A percentile compares a stretch with the other conserved stretches of the same genome.
These are phyloP conservation scores for Dioscorea alata DNA, from an alignment of 106 monocot species.

Conservation along the genomic window DNA sequence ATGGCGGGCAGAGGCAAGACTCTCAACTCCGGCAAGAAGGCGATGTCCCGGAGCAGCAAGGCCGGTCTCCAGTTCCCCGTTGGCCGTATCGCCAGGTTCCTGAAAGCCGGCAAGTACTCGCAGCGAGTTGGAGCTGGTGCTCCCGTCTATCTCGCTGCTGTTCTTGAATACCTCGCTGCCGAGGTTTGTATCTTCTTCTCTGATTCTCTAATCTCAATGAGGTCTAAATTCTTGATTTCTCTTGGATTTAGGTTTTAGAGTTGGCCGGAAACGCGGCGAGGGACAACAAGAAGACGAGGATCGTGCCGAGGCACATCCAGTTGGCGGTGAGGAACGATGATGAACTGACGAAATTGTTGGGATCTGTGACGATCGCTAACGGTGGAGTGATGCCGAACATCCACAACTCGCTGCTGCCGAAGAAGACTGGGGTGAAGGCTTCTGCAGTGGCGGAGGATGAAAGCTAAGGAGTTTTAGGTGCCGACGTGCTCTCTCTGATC, in stretches of 20 bases:
- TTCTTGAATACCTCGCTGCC: constrained; percentile 41
- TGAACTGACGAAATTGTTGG: constrained; percentile 62
- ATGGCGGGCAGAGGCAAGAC: constrained; percentile 33
- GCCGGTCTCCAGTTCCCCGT: constrained; percentile 35
- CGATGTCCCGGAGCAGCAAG: constrained; percentile 32
- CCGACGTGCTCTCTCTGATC: not conserved
- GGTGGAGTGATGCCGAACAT: constrained; percentile 73
- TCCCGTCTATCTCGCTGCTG: constrained; percentile 46
- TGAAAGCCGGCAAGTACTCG: constrained; percentile 34
- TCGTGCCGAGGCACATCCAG: constrained; percentile 65
- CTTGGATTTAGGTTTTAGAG: constrained; percentile 40
- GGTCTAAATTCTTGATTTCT: not conserved
- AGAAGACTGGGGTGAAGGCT: constrained; percentile 37
- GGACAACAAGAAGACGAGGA: constrained; percentile 69
- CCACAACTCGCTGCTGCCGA: constrained; percentile 58
- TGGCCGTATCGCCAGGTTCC: constrained; percentile 19
- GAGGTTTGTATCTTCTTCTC: constrained; percentile 18
- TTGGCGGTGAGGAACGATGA: constrained; percentile 71
- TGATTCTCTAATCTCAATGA: not conserved
- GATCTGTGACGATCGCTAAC: constrained; percentile 52
- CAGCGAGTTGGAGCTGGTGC: constrained; percentile 42
- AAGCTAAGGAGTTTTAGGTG: not conserved
- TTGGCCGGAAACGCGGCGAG: constrained; percentile 60
- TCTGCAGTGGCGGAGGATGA: constrained; percentile 35
- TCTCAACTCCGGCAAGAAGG: constrained; percentile 20